Percentiles rank a stretch among this genome's conserved stretches.
Conservation (phyloP, 2,329 filamentous ascomycete genomes). For the Ramichloridium luteum region DNA sequence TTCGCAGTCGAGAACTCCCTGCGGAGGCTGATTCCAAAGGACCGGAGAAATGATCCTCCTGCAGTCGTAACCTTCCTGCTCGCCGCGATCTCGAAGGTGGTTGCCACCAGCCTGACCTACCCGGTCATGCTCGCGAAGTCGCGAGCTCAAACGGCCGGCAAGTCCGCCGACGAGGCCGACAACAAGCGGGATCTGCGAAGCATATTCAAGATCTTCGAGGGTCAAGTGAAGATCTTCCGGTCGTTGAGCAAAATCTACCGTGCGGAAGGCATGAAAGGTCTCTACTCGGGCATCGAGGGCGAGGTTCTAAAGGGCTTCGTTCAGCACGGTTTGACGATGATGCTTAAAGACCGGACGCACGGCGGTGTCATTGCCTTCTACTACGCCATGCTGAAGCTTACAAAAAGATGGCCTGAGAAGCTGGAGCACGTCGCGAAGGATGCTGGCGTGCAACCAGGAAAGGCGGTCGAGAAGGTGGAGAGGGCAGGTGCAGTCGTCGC, state of each 20-base stretch:
- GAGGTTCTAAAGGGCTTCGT: slow-evolving; percentile 77
- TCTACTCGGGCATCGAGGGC: slow-evolving; percentile 65
- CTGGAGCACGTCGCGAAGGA: slow-evolving; percentile 18
- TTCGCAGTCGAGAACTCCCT: slow-evolving; percentile 70
- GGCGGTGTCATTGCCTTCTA: slow-evolving; percentile 59
- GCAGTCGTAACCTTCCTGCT: slow-evolving; percentile 48
- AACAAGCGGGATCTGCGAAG: slow-evolving; percentile 11
- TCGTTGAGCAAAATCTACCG: slow-evolving; percentile 23
- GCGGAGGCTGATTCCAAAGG: slow-evolving; percentile 46
- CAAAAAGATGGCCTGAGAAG: slow-evolving; percentile 31
- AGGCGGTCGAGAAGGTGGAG: slow-evolving; percentile 21
- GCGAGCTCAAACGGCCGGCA: slow-evolving; percentile 51
- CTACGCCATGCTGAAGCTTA: slow-evolving; percentile 47
- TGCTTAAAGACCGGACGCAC: slow-evolving; percentile 70
- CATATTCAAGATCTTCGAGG: slow-evolving; percentile 14
- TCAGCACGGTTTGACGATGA: slow-evolving; percentile 75
- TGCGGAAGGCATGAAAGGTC: slow-evolving; percentile 50
- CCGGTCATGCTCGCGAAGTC: slow-evolving; percentile 80
- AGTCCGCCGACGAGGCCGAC: slow-evolving; percentile 12
- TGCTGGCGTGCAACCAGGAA: slow-evolving; percentile 13
- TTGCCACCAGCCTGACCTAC: slow-evolving; percentile 67
- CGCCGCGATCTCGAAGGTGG: slow-evolving; percentile 66
- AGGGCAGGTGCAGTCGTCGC: slow-evolving; percentile 6
- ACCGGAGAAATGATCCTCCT: slow-evolving; percentile 41
- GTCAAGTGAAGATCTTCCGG: slow-evolving; percentile 20